Evolutionary conservation across 306 rosid species (phyloP).

Genomic region (Quercus parvula): DNA sequence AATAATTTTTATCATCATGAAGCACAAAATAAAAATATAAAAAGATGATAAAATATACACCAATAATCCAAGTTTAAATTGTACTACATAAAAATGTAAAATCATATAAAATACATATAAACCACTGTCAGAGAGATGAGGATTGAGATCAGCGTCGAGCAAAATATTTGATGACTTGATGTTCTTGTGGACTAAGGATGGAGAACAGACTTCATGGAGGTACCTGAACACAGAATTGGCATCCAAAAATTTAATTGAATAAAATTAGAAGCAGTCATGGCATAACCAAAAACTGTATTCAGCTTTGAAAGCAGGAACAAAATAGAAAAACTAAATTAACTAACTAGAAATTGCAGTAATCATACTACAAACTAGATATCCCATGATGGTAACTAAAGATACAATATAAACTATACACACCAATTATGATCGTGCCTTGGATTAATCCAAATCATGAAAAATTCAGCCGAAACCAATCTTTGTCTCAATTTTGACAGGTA

Average conservation of each 20-base stretch:
- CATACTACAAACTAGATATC: neutral
- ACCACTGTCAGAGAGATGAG: slow-evolving; percentile 76
- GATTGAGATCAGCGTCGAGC: slow-evolving; percentile 77
- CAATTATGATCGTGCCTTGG: neutral
- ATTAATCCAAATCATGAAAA: neutral
- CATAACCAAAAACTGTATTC: neutral
- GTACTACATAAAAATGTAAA: too few species aligned
- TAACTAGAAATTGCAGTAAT: neutral
- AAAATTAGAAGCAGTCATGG: slow-evolving; percentile 7
- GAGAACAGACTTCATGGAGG: slow-evolving; percentile 78
- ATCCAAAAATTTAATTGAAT: neutral
- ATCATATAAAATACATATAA: slow-evolving; percentile 9
- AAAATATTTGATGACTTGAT: slow-evolving; percentile 83
- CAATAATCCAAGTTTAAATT: too few species aligned
- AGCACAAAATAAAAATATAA: too few species aligned
- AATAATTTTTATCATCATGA: too few species aligned
- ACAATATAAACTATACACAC: neutral
- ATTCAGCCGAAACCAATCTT: neutral
- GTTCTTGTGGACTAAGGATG: slow-evolving; percentile 72
- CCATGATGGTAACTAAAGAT: neutral
- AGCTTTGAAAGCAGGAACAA: neutral
- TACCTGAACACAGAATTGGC: slow-evolving; percentile 45
- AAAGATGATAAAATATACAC: too few species aligned
- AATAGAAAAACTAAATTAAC: neutral
- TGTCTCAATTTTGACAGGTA: neutral